Evolutionary conservation across 352 stramenopile species (phyloP), one percentile per base, ranked within the genome.

Genomic region (Pythium guiyangense): DNA sequence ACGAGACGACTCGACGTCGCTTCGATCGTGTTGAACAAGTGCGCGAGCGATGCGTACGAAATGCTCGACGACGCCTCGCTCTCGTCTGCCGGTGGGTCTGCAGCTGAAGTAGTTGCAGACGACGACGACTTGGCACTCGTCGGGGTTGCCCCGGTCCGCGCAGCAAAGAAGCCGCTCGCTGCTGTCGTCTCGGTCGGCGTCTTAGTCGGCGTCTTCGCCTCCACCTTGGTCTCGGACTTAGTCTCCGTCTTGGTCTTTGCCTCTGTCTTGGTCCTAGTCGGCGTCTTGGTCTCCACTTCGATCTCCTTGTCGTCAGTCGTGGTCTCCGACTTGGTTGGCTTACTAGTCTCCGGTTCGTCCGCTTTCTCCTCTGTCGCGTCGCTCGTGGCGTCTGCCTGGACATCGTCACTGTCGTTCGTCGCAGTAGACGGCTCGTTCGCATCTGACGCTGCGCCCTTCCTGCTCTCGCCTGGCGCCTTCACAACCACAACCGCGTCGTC

Each of bases 1-100:
- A 82, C 76, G 15, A 94, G 71, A 26, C 85, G 85, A 12, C 74
- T 78, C 3, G 85, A 79, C 18, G 77, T 72, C 22, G 71, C 74
- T 66, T 94, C 85, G 50, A 94, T 94, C 60, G 87, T 80, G 39
- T 67, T 72, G 47, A 94, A 92, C 52, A 94, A 69, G 31, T 76
- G 70, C 0, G 85, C 84, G 1, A 94, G 58, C 31, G 74, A 63
- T 6, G 74, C 66, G 60, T 92, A 94, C n/a, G 70, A 46, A 6
- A 83, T 62, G 6, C 47, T 66, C 18, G 47, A 50, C 14, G 51
- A 40, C 5, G 25, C 15, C 2, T 2, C 56, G 34, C 18, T 37
- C 43, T 22, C 17, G 18, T 43, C 34, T 11, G 54, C 59, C 2
- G 66, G 59, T 0, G 63, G 54, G 25, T 57, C 52, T 26, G 50